Evolutionary conservation across 2,329 filamentous ascomycete genomes (phyloP), one percentile per base, ranked within the genome.

Genomic region (Diplocarpon mali): DNA sequence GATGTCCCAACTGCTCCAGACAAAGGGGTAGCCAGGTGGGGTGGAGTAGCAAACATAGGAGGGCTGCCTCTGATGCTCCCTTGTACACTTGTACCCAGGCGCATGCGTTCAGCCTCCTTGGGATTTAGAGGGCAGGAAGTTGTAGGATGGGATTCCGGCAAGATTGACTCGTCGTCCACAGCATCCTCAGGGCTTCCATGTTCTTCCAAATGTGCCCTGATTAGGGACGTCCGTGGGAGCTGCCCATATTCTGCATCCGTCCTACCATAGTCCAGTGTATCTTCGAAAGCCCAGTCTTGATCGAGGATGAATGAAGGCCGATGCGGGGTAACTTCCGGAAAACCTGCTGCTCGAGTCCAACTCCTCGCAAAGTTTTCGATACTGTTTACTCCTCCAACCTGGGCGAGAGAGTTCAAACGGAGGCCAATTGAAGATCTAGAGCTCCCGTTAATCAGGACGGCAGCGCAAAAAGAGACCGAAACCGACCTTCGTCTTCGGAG

Each of bases 291-390:
- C 30, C 31, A 14, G n/a, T 75, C 72, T 35, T 78, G 76, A 35
- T 69, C 65, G 50, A 79, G 74, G 42, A 85, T 70, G 60, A 94
- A 87, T 29, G 85, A 82, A 12, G 80, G 79, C 13, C 80, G 77
- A 44, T 85, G 80, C 5, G 87, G 86, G 29, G 92, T 81, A 54
- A 95, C 85, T 63, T 95, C 89, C 52, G 79, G 76, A 64, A 96
- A 96, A 46, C 75, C 82, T 20, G 88, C 87, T 31, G 90, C 90
- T 62, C 90, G 80, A 65, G 90, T 86, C 84, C 88, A 95, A 56
- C 86, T 94, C 49, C 84, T 78, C 36, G 89, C 85, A 62, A 96
- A 96, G 58, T 89, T 94, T 59, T 92, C 83, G 57, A 96, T 84
- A 64, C 85, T 93, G 69, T 96, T 96, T 49, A 89, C 83, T 40